Percentiles rank a stretch among this genome's conserved stretches.
These are phyloP conservation scores for Citrullus mucosospermus DNA, from an alignment of 306 rosid species.

Conservation along the genomic window DNA sequence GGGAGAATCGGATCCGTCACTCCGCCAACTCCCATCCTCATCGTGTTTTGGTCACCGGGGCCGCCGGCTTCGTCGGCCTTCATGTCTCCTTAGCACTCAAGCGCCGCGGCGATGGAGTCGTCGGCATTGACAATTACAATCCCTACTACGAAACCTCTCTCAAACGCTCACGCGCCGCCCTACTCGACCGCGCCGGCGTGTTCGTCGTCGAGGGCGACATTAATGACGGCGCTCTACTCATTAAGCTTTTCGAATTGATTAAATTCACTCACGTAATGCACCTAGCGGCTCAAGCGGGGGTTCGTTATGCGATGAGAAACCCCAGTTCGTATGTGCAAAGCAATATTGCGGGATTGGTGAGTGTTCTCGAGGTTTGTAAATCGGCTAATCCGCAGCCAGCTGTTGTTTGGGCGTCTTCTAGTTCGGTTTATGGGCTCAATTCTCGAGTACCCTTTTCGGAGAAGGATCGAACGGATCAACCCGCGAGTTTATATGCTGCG, in stretches of 20 bases:
- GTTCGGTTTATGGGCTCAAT: conserved; percentile 31
- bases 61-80: conserved; percentile 28
- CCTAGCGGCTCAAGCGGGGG: conserved; percentile 31
- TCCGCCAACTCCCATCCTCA: neutral
- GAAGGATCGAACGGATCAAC: conserved; percentile 25
- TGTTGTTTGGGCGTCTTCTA: conserved; percentile 29
- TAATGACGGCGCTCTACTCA: conserved; percentile 7
- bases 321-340: conserved; percentile 24
- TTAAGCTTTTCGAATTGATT: conserved; percentile 11
- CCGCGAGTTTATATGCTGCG: conserved; percentile 31
- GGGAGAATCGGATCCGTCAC: conserved; percentile 10
- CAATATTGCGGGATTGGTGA: conserved; percentile 28
- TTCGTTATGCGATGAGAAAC: conserved; percentile 28
- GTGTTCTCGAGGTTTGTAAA: conserved; percentile 19
- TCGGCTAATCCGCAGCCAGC: conserved; percentile 27
- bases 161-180: conserved; percentile 14
- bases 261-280: conserved; percentile 31
- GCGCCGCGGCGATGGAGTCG: conserved; percentile 24
- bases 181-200: conserved; percentile 11
- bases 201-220: conserved; percentile 23
- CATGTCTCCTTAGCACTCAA: conserved; percentile 25
- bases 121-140: conserved; percentile 30
- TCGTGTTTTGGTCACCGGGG: conserved; percentile 24
- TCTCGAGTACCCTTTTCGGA: conserved; percentile 27
- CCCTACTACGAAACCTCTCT: conserved; percentile 17